These are phyloP conservation scores for Pelargonium cotyledonis DNA, from an alignment of 441 rosid genomes.

Conservation along the genomic window DNA sequence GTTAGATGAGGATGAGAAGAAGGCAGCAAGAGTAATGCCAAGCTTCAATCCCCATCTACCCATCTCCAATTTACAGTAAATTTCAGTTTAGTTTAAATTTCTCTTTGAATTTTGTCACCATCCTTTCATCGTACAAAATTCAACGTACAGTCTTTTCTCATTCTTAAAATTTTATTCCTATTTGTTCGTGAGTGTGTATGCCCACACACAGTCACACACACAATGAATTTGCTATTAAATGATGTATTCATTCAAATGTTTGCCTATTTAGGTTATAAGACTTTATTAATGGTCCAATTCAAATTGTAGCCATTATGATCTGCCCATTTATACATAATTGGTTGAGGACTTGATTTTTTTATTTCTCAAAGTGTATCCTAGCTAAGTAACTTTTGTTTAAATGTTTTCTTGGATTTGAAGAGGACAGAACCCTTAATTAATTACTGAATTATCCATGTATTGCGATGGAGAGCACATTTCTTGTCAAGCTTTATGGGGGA, in stretches of 20 bases:
- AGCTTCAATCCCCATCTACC: slow-evolving; percentile 35
- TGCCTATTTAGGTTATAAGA: background rate
- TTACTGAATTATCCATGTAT: no score
- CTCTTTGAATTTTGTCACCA: background rate
- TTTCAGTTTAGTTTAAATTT: slow-evolving; percentile 7
- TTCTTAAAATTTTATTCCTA: no score
- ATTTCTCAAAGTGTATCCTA: no score
- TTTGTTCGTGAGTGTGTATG: no score
- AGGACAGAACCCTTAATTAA: no score
- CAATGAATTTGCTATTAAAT: background rate
- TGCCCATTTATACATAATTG: no score
- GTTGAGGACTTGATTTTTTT: no score
- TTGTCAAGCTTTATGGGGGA: no score
- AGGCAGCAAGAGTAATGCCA: slow-evolving; percentile 29
- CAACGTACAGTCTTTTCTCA: no score
- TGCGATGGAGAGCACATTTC: no score
- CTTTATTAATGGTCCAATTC: background rate
- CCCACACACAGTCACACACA: no score
- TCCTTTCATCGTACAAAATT: background rate
- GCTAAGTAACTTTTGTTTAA: no score
- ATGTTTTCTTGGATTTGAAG: slow-evolving; percentile 9
- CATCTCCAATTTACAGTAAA: slow-evolving; percentile 31
- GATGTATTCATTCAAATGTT: background rate
- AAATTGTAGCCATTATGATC: background rate
- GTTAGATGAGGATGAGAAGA: background rate